Percentiles rank a stretch among this genome's conserved stretches.
phyloP scores from a whole-genome alignment of 768 basidiomycete genomes.

The Xerocomellus intermedius region DNA sequence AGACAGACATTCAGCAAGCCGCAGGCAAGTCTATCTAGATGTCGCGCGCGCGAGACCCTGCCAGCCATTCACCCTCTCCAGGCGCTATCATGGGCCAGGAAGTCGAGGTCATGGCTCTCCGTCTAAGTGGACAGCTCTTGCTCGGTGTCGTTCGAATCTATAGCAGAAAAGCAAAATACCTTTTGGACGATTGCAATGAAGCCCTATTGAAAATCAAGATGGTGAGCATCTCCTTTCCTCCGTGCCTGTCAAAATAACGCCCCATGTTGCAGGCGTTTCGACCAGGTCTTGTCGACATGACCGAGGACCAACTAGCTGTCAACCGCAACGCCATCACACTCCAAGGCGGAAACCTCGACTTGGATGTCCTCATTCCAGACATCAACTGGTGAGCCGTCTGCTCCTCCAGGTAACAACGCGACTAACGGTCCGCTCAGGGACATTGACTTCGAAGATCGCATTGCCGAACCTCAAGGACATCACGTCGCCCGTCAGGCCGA shows the following conservation, averaged over 20 bases:
- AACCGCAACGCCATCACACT: constrained; percentile 88
- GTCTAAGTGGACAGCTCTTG: constrained; percentile 94
- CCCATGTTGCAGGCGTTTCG: constrained; percentile 71
- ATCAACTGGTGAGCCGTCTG: constrained; percentile 64
- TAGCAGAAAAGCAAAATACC: constrained; percentile 95
- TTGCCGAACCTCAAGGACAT: constrained; percentile 62
- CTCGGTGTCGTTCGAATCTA: constrained; percentile 98
- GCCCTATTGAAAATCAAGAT: constrained; percentile 94
- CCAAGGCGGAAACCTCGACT: constrained; percentile 70
- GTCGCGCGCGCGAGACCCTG: background rate
- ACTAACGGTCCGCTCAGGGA: constrained; percentile 52
- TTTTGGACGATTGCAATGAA: constrained; percentile 97
- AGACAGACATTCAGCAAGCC: constrained; percentile 93
- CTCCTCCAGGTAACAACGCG: background rate
- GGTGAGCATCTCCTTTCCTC: constrained; percentile 42
- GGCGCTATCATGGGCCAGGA: constrained; percentile 95
- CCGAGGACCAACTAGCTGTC: constrained; percentile 88
- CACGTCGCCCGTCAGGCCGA: constrained; percentile 85
- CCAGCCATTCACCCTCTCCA: constrained; percentile 24
- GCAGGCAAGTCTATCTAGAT: constrained; percentile 52
- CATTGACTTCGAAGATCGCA: constrained; percentile 69
- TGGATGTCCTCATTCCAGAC: constrained; percentile 78
- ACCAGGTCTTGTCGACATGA: constrained; percentile 93
- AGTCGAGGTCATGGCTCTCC: constrained; percentile 88
- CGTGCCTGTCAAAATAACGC: background rate